Percentiles rank a stretch among this genome's conserved stretches.
Conservation (phyloP, 208 protist genomes). For the Entamoeba moshkovskii region DNA sequence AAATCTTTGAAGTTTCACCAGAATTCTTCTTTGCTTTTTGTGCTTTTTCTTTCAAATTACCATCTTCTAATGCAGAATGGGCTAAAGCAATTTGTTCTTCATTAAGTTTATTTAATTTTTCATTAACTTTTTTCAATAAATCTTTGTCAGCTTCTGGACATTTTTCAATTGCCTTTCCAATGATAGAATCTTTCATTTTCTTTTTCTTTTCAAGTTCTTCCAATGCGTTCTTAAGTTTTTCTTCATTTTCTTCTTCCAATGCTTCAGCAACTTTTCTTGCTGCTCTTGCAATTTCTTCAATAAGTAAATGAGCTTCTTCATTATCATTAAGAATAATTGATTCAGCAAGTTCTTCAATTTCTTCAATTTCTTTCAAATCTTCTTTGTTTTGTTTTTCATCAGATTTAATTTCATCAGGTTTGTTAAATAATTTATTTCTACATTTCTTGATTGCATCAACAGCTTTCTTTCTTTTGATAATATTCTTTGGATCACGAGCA, state of each 20-base stretch:
- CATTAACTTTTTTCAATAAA: neutral
- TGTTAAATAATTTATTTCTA: neutral
- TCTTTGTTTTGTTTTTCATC: neutral
- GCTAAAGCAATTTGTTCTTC: neutral
- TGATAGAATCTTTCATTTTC: neutral
- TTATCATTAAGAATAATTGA: neutral
- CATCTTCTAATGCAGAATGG: neutral
- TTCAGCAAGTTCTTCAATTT: neutral
- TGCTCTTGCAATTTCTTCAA: neutral
- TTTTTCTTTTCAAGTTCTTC: constrained; percentile 1
- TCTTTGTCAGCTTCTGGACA: neutral
- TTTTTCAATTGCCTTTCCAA: neutral
- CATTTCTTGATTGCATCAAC: neutral
- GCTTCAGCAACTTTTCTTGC: neutral
- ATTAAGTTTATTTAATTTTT: neutral
- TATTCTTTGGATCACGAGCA: neutral
- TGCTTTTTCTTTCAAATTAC: neutral
- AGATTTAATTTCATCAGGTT: neutral
- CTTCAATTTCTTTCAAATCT: neutral
- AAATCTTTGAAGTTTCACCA: neutral
- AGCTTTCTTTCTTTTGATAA: neutral
- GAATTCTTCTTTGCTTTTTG: neutral
- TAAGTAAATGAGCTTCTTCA: neutral
- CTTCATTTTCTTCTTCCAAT: neutral
- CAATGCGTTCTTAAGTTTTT: neutral